Base-by-base conservation (phyloP, 2,329 filamentous ascomycete genomes). In the Neonectria ditissima region DNA sequence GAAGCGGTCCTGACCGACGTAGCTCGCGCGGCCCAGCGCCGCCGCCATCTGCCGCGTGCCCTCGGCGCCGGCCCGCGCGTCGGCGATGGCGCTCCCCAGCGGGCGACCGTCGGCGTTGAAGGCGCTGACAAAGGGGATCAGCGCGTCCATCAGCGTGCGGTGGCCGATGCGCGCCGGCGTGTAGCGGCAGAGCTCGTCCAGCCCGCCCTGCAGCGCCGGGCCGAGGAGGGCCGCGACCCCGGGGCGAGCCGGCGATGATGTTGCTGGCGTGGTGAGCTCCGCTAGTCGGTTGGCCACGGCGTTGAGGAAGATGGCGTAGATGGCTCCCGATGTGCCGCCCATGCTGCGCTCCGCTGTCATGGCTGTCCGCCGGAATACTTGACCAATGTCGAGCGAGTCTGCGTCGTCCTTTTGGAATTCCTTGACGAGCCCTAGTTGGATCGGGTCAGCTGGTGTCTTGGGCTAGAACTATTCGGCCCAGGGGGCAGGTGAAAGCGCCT, bases 261-360 rank as follows among this genome's bases (percentile, higher is more conserved):
- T 44, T 1, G 65, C 48, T 14, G 34, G 34, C 7, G 34, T 37
- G 7, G 34, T 6, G 4, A 68, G 45, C 10, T 69, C 41, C 1
- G 53, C 30, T 1, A 76, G 68, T 5, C 72, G 66, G 59, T 69
- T 85, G 22, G 88, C 86, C 4, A 93, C 83, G 0, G 91, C 88
- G 72, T 93, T 93, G 53, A 94, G 80, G 81, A 92, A 93, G 69
- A 94, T 94, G 59, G 90, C 88, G 76, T 92, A 92, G 59, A 93
- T 85, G 24, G 91, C 91, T n/a, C 91, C 91, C 1, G 88, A 91
- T 3, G 91, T 93, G 53, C 91, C 91, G 70, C 92, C 91, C 90
- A 93, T 93, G 62, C 81, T 86, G 43, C 84, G 85, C 75, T 93
- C 91, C 26, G 72, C 72, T 0, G 67, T 67, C 9, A 55, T 63